Conservation (phyloP, 2,329 filamentous ascomycete species). For the Fusarium irregulare region DNA sequence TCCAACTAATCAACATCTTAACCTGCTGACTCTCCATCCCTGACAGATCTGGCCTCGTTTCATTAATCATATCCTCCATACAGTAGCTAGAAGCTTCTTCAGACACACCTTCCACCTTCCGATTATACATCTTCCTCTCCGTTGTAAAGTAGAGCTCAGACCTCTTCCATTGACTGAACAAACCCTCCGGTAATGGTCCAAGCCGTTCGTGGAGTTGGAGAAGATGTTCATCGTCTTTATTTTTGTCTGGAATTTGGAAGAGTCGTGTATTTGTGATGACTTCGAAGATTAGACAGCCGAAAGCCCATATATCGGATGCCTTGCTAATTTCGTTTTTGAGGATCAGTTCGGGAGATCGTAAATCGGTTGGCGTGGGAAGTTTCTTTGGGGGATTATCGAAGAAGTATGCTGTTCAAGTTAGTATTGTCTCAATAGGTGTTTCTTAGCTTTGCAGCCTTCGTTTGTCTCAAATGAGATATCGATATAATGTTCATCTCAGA, state of each 20-base stretch:
- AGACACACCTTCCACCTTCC: neutral
- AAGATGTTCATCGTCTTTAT: neutral
- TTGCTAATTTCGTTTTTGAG: neutral
- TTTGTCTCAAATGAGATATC: no score
- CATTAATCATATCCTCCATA: neutral
- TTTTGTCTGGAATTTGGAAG: rapidly evolving
- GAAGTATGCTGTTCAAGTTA: neutral
- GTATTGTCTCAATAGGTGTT: no score
- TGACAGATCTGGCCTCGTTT: neutral
- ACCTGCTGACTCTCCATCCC: neutral
- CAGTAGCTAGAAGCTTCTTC: neutral
- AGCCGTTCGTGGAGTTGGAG: neutral
- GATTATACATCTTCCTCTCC: neutral
- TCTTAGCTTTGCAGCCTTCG: no score
- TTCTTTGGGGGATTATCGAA: neutral
- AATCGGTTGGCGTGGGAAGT: neutral
- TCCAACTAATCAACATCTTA: neutral
- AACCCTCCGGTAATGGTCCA: rapidly evolving
- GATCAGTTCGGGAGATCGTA: neutral
- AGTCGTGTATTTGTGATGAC: neutral
- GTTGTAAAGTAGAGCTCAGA: neutral
- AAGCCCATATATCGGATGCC: rapidly evolving
- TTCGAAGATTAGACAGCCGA: neutral
- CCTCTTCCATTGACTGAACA: neutral
- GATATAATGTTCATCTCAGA: rapidly evolving